phyloP scores from a whole-genome alignment of 73 alveolate genomes.

The Paramecium tetraurelia region DNA sequence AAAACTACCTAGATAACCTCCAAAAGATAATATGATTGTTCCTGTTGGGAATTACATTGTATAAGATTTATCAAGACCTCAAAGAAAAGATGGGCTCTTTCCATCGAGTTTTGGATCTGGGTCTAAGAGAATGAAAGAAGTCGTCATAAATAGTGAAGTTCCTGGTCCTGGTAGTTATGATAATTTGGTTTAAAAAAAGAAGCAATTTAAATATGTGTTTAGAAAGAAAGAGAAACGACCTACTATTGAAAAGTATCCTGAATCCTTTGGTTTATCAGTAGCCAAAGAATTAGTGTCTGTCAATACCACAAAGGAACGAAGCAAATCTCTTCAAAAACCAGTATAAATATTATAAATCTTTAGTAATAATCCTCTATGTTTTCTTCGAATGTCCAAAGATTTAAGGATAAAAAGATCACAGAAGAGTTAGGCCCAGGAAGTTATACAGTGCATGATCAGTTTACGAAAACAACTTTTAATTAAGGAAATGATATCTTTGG shows the following conservation, averaged over 20 bases:
- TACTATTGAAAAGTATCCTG: neutral
- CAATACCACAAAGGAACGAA: neutral
- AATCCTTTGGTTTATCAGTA: constrained; percentile 17
- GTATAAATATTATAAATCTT: neutral
- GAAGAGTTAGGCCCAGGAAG: constrained; percentile 38
- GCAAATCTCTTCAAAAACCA: neutral
- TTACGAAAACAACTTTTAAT: constrained; percentile 9
- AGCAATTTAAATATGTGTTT: neutral
- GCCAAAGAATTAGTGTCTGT: neutral
- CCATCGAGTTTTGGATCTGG: constrained; percentile 42
- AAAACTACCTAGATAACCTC: neutral
- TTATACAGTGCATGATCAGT: neutral
- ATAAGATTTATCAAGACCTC: constrained; percentile 3
- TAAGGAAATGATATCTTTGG: neutral
- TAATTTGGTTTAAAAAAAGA: neutral
- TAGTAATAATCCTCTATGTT: neutral
- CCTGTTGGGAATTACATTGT: constrained; percentile 21
- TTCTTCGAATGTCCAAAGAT: neutral
- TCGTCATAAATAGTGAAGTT: neutral
- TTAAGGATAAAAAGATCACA: neutral
- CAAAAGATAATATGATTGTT: neutral
- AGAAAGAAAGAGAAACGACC: neutral
- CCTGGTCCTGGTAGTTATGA: constrained; percentile 50
- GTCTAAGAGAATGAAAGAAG: constrained; percentile 28
- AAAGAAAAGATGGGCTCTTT: constrained; percentile 38